These are phyloP conservation scores for Colletotrichum siamense DNA, from an alignment of 2,329 filamentous ascomycete genomes.

Conservation along the genomic window DNA sequence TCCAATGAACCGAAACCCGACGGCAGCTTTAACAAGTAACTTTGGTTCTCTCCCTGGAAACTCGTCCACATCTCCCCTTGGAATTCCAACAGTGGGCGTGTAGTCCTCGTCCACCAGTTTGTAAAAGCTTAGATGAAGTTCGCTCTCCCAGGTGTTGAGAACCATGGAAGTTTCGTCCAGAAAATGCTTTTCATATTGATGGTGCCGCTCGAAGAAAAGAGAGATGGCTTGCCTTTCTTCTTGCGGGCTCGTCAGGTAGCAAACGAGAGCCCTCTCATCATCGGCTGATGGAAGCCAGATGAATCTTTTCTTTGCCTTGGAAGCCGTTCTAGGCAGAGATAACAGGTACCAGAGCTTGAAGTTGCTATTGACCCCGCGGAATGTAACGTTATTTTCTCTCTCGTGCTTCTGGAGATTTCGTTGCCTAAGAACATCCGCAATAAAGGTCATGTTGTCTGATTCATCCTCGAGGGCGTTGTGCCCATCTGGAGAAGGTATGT, in stretches of 20 bases:
- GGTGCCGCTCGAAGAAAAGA: neutral
- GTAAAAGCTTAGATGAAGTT: neutral
- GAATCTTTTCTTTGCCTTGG: neutral
- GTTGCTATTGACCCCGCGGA: neutral
- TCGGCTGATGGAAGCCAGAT: neutral
- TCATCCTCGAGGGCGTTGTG: neutral
- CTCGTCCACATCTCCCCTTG: neutral
- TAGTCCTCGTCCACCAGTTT: neutral
- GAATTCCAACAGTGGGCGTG: fast-evolving
- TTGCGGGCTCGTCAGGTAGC: neutral
- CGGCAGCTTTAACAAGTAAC: neutral
- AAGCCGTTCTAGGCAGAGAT: fast-evolving
- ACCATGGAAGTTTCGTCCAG: neutral
- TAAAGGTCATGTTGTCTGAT: fast-evolving
- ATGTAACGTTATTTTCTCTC: neutral
- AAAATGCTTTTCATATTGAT: neutral
- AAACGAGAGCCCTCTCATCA: neutral
- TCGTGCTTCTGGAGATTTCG: neutral
- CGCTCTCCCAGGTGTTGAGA: neutral
- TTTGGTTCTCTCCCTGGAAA: neutral
- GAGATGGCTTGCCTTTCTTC: neutral
- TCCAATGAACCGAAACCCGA: neutral
- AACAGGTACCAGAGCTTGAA: neutral
- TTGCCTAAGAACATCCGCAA: neutral
- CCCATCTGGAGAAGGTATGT: fast-evolving